A percentile compares a stretch with the other conserved stretches of the same genome.
Conservation (phyloP, 2,329 filamentous ascomycete genomes). For the Penicillium paneum region DNA sequence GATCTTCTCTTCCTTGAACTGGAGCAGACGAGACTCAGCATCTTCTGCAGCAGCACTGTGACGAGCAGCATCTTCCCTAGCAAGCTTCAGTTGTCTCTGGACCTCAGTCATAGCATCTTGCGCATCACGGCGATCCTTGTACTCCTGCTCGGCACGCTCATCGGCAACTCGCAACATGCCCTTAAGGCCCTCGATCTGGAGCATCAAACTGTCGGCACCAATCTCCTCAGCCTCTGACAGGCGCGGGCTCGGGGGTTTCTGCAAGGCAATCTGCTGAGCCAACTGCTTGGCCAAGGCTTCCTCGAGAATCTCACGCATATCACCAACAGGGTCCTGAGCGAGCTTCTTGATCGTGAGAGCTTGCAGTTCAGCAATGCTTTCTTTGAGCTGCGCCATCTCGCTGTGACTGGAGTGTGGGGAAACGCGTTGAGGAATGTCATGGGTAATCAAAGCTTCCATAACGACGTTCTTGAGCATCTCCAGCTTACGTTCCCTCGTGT, state of each 20-base stretch:
- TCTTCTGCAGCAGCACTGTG: conserved; percentile 57
- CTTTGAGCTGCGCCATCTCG: conserved; percentile 40
- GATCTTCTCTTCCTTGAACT: conserved; percentile 67
- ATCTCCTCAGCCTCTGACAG: conserved; percentile 53
- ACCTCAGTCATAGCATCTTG: conserved; percentile 71
- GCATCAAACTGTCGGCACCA: conserved; percentile 48
- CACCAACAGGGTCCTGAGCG: conserved; percentile 43
- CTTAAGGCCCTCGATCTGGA: conserved; percentile 66
- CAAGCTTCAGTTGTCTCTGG: conserved; percentile 65
- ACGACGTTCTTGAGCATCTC: conserved; percentile 73
- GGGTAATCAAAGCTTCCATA: conserved; percentile 61
- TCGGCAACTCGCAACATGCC: conserved; percentile 64
- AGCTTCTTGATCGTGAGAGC: conserved; percentile 40
- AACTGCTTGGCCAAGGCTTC: conserved; percentile 60
- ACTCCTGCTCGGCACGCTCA: conserved; percentile 61
- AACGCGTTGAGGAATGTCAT: conserved; percentile 33
- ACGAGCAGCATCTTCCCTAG: conserved; percentile 55
- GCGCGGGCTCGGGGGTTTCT: conserved; percentile 40
- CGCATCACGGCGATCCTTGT: conserved; percentile 60
- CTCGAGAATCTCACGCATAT: conserved; percentile 62
- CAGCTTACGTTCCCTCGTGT: conserved; percentile 66
- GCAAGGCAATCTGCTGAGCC: conserved; percentile 37
- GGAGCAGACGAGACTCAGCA: conserved; percentile 61
- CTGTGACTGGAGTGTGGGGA: conserved; percentile 28
- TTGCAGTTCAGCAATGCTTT: conserved; percentile 39